A percentile compares a stretch with the other conserved stretches of the same genome.
Evolutionary conservation across 768 basidiomycete species (phyloP).

Genomic region (Tricholoma sp.): DNA sequence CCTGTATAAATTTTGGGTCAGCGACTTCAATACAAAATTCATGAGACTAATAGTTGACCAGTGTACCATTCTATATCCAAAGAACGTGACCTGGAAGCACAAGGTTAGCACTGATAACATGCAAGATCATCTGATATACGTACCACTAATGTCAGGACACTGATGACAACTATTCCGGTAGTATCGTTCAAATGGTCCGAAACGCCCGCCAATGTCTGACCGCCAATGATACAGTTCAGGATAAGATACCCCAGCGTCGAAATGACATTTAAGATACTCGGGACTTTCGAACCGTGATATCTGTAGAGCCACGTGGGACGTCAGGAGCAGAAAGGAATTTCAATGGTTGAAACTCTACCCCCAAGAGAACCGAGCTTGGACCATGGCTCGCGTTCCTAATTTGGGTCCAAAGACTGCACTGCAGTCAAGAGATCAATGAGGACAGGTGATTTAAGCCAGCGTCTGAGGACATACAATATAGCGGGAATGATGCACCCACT

Average conservation of each 20-base stretch:
- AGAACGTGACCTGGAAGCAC: too few species aligned
- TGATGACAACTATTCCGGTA: too few species aligned
- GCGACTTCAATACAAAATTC: too few species aligned
- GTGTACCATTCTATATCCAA: too few species aligned
- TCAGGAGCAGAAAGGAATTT: too few species aligned
- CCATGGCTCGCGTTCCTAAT: conserved; percentile 78
- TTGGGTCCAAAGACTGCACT: conserved; percentile 70
- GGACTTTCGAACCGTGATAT: conserved; percentile 15
- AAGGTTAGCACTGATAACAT: too few species aligned
- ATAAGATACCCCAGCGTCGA: conserved; percentile 53
- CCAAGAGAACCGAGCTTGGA: conserved; percentile 19
- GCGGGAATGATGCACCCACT: conserved; percentile 48
- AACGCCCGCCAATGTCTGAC: conserved; percentile 33
- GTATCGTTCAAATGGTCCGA: too few species aligned
- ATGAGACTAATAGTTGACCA: too few species aligned
- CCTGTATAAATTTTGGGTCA: too few species aligned
- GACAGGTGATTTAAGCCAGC: neutral
- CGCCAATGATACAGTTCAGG: conserved; percentile 63
- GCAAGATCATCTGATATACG: too few species aligned
- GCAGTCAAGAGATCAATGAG: neutral
- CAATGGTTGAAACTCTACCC: neutral
- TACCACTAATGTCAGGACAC: too few species aligned
- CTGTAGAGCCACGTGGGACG: too few species aligned
- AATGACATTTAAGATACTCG: conserved; percentile 52
- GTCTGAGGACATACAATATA: conserved; percentile 42